Conservation (phyloP, 305 asterid genomes). For the Vinca major region DNA sequence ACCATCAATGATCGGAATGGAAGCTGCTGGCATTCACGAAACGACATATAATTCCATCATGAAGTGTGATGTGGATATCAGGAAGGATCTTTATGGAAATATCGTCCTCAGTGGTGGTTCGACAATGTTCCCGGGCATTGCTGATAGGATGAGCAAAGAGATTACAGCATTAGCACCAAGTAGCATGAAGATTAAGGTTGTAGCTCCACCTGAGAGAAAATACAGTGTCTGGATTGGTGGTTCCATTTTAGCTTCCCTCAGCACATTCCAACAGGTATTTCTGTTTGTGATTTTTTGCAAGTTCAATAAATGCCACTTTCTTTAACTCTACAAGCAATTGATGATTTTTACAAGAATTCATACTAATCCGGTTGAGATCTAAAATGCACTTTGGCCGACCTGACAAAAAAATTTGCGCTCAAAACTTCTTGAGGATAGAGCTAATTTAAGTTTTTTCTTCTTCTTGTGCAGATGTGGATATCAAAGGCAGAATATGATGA, state of each 20-base stretch:
- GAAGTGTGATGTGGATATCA: constrained; percentile 63
- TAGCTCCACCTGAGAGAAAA: constrained; percentile 44
- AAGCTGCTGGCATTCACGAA: constrained; percentile 74
- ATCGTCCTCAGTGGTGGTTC: constrained; percentile 43
- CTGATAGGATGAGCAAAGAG: constrained; percentile 55
- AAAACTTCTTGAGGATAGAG: background rate
- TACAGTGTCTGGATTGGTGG: constrained; percentile 53
- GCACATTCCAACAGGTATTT: constrained; percentile 55
- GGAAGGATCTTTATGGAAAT: constrained; percentile 65
- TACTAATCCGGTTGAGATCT: no score
- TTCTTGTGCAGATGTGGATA: constrained; percentile 12
- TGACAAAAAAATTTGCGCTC: no score
- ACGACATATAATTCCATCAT: constrained; percentile 63
- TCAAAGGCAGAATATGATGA: constrained; percentile 12
- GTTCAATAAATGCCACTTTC: background rate
- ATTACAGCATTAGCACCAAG: constrained; percentile 50
- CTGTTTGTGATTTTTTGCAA: no score
- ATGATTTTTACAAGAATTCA: background rate
- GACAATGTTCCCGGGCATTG: constrained; percentile 45
- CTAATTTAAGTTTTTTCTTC: background rate
- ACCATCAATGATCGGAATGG: constrained; percentile 79
- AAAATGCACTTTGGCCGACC: no score
- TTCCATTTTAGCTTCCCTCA: constrained; percentile 44
- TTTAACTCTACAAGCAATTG: background rate
- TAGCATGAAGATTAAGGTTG: constrained; percentile 56